phyloP scores from a whole-genome alignment of 192 early-diverging fungal species.

The Funneliformis geosporum region DNA sequence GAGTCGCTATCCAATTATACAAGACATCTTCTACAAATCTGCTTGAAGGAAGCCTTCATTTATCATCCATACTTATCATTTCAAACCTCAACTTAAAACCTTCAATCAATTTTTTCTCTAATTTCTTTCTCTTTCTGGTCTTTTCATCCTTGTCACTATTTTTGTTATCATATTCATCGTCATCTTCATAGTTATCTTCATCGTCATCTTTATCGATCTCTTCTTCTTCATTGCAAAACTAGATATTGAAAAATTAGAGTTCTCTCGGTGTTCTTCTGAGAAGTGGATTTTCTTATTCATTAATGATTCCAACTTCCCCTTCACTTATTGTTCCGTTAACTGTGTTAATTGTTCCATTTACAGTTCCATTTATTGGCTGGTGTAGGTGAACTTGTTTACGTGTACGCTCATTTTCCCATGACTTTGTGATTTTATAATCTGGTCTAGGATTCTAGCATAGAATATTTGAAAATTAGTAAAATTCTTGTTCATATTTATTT shows the following conservation, averaged over 20 bases:
- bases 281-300: conserved; percentile 11
- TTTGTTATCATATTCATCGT: background rate
- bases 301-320: conserved; percentile 3
- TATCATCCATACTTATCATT: background rate
- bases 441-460: conserved; percentile 19
- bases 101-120: conserved; percentile 17
- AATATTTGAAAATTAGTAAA: conserved; percentile 14
- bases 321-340: conserved; percentile 8
- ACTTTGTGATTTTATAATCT: background rate
- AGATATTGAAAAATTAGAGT: conserved; percentile 15
- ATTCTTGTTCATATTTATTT: conserved; percentile 6
- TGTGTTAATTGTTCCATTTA: conserved; percentile 18
- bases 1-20: conserved; percentile 17
- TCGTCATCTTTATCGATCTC: background rate
- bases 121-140: background rate
- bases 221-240: background rate
- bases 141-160: no score
- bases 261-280: conserved; percentile 12
- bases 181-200: background rate
- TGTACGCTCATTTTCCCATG: conserved; percentile 16
- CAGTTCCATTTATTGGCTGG: conserved; percentile 17
- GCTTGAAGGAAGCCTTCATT: conserved; percentile 13
- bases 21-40: conserved; percentile 29
- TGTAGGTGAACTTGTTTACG: conserved; percentile 15
- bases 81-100: conserved; percentile 13